Evolutionary conservation across 2,329 filamentous ascomycete genomes (phyloP).

Genomic region (Xylaria hypoxylon): DNA sequence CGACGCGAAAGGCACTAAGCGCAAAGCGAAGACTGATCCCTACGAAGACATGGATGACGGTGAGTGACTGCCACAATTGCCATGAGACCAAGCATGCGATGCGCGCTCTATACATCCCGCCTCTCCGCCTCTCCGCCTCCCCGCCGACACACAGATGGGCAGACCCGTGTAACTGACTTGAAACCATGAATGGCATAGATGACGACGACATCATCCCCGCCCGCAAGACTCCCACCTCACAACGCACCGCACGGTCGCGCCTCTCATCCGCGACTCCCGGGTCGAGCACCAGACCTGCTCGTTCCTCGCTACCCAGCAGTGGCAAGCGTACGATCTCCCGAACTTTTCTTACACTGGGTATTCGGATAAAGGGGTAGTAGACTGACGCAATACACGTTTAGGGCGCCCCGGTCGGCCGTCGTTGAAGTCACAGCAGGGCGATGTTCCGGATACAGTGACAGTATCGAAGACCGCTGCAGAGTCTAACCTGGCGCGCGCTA

Average conservation of each 20-base stretch:
- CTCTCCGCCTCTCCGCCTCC: too few relatives aligned
- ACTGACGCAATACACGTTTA: slow-evolving; percentile 29
- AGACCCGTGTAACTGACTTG: slow-evolving; percentile 13
- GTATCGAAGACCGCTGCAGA: slow-evolving; percentile 37
- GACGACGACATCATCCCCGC: slow-evolving; percentile 43
- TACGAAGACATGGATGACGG: slow-evolving; percentile 47
- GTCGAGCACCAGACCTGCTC: slow-evolving; percentile 39
- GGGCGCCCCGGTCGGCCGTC: slow-evolving; percentile 44
- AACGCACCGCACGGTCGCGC: slow-evolving; percentile 42
- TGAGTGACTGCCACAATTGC: slow-evolving; percentile 30
- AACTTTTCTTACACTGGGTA: background rate
- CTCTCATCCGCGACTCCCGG: slow-evolving; percentile 43
- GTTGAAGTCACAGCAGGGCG: slow-evolving; percentile 31
- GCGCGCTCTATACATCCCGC: background rate
- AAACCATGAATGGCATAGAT: background rate
- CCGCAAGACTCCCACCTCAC: slow-evolving; percentile 29
- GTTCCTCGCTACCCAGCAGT: slow-evolving; percentile 34
- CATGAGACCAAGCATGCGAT: background rate
- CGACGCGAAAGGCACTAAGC: slow-evolving; percentile 44
- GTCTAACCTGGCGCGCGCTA: slow-evolving; percentile 38
- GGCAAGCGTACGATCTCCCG: slow-evolving; percentile 39
- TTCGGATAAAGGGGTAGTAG: background rate
- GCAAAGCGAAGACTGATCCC: slow-evolving; percentile 47
- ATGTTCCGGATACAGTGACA: slow-evolving; percentile 17
- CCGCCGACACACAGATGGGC: background rate